A percentile compares a stretch with the other conserved stretches of the same genome.
Conservation (phyloP, 2,329 filamentous ascomycete genomes). For the Microcyclospora pomicola region DNA sequence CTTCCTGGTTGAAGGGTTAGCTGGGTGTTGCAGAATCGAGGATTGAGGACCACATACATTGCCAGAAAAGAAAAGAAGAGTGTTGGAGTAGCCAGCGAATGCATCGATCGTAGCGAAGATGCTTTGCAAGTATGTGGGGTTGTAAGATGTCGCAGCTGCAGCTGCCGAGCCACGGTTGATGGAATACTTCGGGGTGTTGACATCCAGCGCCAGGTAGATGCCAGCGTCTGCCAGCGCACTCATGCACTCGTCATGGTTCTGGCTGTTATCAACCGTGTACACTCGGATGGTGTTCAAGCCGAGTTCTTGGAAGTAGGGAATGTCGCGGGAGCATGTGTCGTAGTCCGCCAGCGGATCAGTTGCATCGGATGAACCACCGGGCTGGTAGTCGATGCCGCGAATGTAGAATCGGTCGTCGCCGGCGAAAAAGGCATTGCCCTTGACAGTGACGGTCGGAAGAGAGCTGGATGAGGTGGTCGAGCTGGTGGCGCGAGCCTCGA, state of each 20-base stretch:
- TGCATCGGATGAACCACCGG: slow-evolving; percentile 45
- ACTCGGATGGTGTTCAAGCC: slow-evolving; percentile 83
- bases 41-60: slow-evolving; percentile 33
- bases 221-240: slow-evolving; percentile 60
- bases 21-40: slow-evolving; percentile 27
- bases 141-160: slow-evolving; percentile 60
- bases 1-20: slow-evolving; percentile 32
- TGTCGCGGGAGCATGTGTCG: slow-evolving; percentile 60
- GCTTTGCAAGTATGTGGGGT: slow-evolving; percentile 67
- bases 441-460: slow-evolving; percentile 43
- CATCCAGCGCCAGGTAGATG: slow-evolving; percentile 81
- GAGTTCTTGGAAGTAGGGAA: slow-evolving; percentile 65
- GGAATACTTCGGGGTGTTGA: slow-evolving; percentile 77
- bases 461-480: slow-evolving; percentile 27
- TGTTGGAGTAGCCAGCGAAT: slow-evolving; percentile 72
- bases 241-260: slow-evolving; percentile 75
- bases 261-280: slow-evolving; percentile 81
- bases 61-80: slow-evolving; percentile 64
- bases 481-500: slow-evolving; percentile 17
- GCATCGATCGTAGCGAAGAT: slow-evolving; percentile 77
- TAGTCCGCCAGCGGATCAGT: slow-evolving; percentile 62
- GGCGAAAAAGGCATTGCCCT: slow-evolving; percentile 52
- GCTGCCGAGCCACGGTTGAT: slow-evolving; percentile 49
- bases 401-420: slow-evolving; percentile 46
- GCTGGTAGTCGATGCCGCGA: slow-evolving; percentile 40